Conservation (phyloP, 73 alveolate species). For the Paramecium biaurelia region DNA sequence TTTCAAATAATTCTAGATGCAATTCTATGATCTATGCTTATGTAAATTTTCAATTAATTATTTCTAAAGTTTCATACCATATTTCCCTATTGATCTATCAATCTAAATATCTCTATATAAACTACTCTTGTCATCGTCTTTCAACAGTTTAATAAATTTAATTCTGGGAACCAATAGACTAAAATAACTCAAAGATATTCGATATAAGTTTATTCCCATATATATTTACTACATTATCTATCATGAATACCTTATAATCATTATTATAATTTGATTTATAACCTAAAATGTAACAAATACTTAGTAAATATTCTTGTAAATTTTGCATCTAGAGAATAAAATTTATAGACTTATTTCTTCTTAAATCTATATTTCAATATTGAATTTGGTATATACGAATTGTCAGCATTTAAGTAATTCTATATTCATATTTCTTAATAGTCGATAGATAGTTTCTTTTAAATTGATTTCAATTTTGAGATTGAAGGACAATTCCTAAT, state of each 20-base stretch:
- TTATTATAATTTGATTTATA: neutral
- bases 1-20: too few relatives aligned
- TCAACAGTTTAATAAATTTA: conserved; percentile 88
- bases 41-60: conserved; percentile 75
- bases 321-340: conserved; percentile 88
- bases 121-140: conserved; percentile 91
- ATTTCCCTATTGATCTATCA: conserved; percentile 96
- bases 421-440: too few relatives aligned
- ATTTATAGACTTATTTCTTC: conserved; percentile 95
- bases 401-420: conserved; percentile 57
- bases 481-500: conserved; percentile 79
- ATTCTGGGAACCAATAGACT: too few relatives aligned
- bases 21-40: too few relatives aligned
- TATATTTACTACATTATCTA: too few relatives aligned
- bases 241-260: neutral
- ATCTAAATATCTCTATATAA: conserved; percentile 93
- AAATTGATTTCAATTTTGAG: conserved; percentile 49
- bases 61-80: conserved; percentile 91
- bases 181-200: too few relatives aligned
- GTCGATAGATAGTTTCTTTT: neutral
- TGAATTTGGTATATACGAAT: too few relatives aligned
- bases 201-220: too few relatives aligned
- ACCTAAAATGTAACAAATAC: conserved; percentile 65
- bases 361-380: conserved; percentile 62
- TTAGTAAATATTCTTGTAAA: conserved; percentile 86